phyloP scores from a whole-genome alignment of 2,329 filamentous ascomycete genomes.

The Apiospora sp. region DNA sequence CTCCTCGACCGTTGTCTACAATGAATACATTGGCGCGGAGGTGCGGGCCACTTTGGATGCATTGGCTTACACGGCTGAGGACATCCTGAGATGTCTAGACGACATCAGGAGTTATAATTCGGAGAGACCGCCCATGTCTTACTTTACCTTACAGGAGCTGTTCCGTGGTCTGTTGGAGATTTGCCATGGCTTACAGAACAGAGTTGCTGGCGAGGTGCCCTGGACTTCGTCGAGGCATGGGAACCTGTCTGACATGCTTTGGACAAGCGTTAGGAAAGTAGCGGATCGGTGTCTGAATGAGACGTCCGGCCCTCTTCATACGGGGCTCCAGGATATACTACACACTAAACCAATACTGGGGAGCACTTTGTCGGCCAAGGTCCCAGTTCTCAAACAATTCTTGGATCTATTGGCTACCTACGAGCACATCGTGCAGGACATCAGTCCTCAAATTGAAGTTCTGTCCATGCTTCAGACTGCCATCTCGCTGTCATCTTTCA shows the following conservation, averaged over 20 bases:
- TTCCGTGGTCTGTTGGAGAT: not conserved
- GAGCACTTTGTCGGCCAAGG: not conserved
- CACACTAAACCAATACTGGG: not conserved
- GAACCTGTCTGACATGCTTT: not conserved
- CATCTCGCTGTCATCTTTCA: not conserved
- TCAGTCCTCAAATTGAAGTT: not conserved
- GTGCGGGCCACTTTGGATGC: not conserved
- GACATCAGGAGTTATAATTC: not conserved
- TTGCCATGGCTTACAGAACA: not conserved
- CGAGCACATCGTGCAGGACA: not conserved
- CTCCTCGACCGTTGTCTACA: not conserved
- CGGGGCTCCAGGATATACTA: not conserved
- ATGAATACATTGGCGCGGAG: not conserved
- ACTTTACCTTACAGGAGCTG: not conserved
- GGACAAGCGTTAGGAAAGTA: not conserved
- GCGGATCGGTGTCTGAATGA: not conserved
- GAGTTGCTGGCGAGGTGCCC: not conserved
- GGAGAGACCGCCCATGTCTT: not conserved
- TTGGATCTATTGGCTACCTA: not conserved
- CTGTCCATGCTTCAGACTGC: conserved; percentile 10
- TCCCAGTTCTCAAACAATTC: not conserved
- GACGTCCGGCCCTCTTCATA: not conserved
- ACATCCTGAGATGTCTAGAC: not conserved
- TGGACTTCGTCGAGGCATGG: not conserved
- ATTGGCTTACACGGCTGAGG: not conserved